phyloP scores from a whole-genome alignment of 2,329 filamentous ascomycete species.

The Beauveria pseudobassiana region DNA sequence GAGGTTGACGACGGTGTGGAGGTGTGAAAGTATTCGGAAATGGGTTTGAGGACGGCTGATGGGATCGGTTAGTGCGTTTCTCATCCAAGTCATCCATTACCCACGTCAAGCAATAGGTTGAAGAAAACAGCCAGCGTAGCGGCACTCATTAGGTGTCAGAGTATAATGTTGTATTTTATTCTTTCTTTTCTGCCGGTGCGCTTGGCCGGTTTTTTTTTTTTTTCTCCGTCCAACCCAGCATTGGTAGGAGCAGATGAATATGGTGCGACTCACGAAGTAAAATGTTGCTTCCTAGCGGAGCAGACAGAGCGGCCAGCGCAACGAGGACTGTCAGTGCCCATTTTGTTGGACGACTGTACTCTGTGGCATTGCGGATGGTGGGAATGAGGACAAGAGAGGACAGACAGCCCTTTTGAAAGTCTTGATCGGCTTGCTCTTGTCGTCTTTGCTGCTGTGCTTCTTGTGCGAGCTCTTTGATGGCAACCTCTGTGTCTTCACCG shows the following conservation, averaged over 20 bases:
- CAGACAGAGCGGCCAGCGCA: not conserved
- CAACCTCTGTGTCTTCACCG: not conserved
- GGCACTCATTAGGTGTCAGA: not conserved
- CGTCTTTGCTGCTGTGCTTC: not conserved
- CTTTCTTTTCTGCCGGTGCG: not conserved
- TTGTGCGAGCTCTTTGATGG: not conserved
- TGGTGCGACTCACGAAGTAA: not conserved
- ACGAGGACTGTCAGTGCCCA: not conserved
- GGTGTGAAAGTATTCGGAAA: slow-evolving; percentile 54
- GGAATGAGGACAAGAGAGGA: not conserved
- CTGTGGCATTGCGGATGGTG: not conserved
- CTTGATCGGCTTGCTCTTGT: not conserved
- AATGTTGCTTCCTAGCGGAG: not conserved
- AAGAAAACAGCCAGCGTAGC: not conserved
- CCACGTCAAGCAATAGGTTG: not conserved
- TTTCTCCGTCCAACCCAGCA: not conserved
- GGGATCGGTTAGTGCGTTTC: not conserved
- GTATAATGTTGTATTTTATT: not conserved
- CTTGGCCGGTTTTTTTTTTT: not conserved
- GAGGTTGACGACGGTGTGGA: slow-evolving; percentile 64
- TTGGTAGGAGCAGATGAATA: no score
- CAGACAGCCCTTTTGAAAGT: not conserved
- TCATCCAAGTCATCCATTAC: not conserved
- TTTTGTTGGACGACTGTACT: not conserved
- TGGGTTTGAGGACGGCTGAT: slow-evolving; percentile 58